phyloP scores from a whole-genome alignment of 2,329 filamentous ascomycete genomes.

The Fusarium musae region DNA sequence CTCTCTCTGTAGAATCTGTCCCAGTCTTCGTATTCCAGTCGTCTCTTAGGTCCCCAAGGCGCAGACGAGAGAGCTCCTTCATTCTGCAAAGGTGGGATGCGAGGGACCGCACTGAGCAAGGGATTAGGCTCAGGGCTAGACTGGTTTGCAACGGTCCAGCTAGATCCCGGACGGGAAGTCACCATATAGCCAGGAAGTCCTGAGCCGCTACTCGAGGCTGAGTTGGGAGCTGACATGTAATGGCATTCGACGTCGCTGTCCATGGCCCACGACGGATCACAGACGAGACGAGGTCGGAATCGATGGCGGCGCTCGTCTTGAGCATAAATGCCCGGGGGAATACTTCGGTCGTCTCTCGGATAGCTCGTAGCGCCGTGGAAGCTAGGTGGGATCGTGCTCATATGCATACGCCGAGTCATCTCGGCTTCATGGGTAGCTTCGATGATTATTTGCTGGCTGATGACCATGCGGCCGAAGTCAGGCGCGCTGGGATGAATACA shows the following conservation, averaged over 20 bases:
- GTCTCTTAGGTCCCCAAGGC: constrained; percentile 37
- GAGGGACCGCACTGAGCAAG: constrained; percentile 39
- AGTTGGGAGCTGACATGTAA: constrained; percentile 42
- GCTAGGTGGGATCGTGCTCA: constrained; percentile 15
- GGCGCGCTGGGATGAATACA: constrained; percentile 74
- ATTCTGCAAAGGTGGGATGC: constrained; percentile 22
- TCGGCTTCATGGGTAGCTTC: constrained; percentile 62
- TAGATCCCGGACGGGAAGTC: constrained; percentile 39
- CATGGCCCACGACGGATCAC: constrained; percentile 37
- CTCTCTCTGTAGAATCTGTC: constrained; percentile 34
- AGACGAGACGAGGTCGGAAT: constrained; percentile 39
- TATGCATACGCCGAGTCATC: constrained; percentile 33
- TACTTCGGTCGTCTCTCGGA: constrained; percentile 32
- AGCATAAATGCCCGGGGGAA: constrained; percentile 9
- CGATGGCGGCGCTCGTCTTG: constrained; percentile 32
- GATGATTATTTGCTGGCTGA: constrained; percentile 66
- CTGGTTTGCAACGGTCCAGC: constrained; percentile 32
- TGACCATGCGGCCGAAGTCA: constrained; percentile 75
- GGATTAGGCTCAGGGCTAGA: constrained; percentile 38
- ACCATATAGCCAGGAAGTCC: constrained; percentile 43
- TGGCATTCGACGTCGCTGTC: constrained; percentile 34
- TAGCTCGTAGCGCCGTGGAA: constrained; percentile 30
- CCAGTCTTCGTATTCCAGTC: constrained; percentile 35
- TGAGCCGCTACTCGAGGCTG: constrained; percentile 45
- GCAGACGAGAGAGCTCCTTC: constrained; percentile 7